phyloP scores from a whole-genome alignment of 768 basidiomycete genomes.

The Lyophyllum decastes region DNA sequence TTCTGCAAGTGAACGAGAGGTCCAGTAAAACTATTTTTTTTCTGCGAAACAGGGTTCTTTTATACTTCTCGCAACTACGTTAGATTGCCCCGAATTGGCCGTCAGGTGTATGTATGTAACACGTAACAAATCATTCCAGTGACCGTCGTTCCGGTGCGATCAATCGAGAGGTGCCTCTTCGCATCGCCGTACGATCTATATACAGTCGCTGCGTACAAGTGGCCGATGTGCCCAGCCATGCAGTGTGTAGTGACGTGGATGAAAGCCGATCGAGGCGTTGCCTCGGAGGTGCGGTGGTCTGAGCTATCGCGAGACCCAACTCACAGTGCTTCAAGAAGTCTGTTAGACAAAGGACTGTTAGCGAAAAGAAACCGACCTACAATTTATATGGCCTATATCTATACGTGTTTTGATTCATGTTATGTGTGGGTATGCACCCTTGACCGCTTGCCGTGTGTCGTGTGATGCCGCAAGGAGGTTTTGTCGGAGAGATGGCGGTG shows the following conservation, averaged over 20 bases:
- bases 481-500: constrained; percentile 1
- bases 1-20: constrained; percentile 15
- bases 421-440: constrained; percentile 19
- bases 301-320: not conserved
- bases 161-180: not conserved
- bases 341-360: constrained; percentile 8
- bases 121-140: constrained; percentile 1
- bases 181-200: constrained; percentile 5
- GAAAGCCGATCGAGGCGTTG: not conserved
- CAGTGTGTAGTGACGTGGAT: not conserved
- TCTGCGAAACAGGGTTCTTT: constrained; percentile 10
- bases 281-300: not conserved
- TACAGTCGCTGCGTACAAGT: not conserved
- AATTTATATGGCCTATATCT: not conserved
- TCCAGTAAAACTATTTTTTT: constrained; percentile 24
- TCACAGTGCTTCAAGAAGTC: not conserved
- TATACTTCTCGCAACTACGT: not conserved
- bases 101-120: constrained; percentile 9
- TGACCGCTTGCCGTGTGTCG: constrained; percentile 12
- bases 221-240: not conserved
- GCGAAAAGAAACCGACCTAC: constrained; percentile 1
- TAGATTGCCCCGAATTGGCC: not conserved
- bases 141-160: not conserved
- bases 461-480: constrained; percentile 10
- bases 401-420: not conserved